Evolutionary conservation across 1,284 basidiomycete genomes (phyloP), one percentile per base, ranked within the genome.

Genomic region (Apiotrichum gamsii): DNA sequence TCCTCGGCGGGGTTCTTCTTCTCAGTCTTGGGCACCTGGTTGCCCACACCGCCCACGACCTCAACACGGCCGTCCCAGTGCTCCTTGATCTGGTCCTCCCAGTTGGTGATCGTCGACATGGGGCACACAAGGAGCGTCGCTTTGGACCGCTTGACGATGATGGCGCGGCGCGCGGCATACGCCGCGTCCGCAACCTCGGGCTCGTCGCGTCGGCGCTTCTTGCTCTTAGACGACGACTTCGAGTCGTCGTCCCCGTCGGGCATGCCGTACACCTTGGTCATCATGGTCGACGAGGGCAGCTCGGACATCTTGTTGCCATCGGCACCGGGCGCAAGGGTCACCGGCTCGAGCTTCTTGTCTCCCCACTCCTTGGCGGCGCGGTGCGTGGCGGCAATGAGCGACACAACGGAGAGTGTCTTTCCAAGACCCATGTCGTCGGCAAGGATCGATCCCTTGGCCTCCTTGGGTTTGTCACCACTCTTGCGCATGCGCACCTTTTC

Each of bases 401-500:
- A 87, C 29, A 82, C 78, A 31, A 96, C 84, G 24, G 91, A 90
- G 45, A 98, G 90, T 0, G 95, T 98, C 74, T 98, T 98, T 23
- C 95, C 95, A 13, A 99, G 80, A 60, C 95, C 95, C 93, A 97
- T 94, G 76, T 93, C 90, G 71, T 94, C 90, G 14, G 90, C 90
- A 29, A 99, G 76, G 57, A 99, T 91, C 1, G 91, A 82, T 21
- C 94, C 90, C 69, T 89, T 90, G 35, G 85, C 78, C 63, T 96
- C 82, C 56, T 77, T 65, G 14, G 90, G 86, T 65, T 81, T 77
- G 52, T 81, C 60, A 21, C 59, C 61, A 37, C 64, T 65, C 50
- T 65, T 64, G 14, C 53, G 73, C 9, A 33, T 9, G 54, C 77
- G 76, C 1, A 80, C 72, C 60, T 88, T 84, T 40, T 84, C 82